Evolutionary conservation across 306 rosid species (phyloP).

Genomic region (Morella rubra): DNA sequence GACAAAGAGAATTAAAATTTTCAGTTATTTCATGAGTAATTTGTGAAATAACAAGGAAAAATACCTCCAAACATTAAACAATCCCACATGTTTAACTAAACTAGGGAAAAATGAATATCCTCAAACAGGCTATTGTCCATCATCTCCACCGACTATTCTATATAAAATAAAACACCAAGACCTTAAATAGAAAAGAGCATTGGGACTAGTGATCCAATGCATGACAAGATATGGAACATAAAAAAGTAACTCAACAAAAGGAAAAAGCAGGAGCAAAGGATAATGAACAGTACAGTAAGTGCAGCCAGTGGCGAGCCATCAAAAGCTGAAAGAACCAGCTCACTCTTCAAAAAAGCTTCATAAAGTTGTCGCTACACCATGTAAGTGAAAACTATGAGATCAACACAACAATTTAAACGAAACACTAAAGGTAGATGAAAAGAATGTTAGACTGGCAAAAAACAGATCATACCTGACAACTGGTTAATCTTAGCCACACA

Average conservation of each 20-base stretch:
- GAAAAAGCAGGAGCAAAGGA: constrained; percentile 18
- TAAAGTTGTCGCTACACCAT: constrained; percentile 68
- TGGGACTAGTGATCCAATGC: background rate
- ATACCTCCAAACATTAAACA: background rate
- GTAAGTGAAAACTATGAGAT: constrained; percentile 16
- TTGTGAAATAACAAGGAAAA: background rate
- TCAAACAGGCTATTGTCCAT: background rate
- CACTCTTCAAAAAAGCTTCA: constrained; percentile 78
- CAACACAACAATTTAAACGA: background rate
- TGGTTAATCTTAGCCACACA: constrained; percentile 80
- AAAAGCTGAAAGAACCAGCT: constrained; percentile 86
- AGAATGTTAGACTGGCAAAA: constrained; percentile 15
- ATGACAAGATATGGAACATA: background rate
- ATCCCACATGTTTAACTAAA: background rate
- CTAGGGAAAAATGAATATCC: background rate
- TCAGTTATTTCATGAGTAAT: background rate
- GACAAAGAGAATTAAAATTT: background rate
- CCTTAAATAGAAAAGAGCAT: too few relatives aligned
- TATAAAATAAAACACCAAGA: background rate
- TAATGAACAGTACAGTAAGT: constrained; percentile 55
- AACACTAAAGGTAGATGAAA: background rate
- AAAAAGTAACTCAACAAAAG: background rate
- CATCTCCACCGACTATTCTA: background rate
- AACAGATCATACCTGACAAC: constrained; percentile 61
- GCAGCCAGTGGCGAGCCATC: constrained; percentile 96